Percentiles rank a stretch among this genome's conserved stretches.
These are phyloP conservation scores for Trametes cingulata DNA, from an alignment of 768 basidiomycete genomes.

Conservation along the genomic window DNA sequence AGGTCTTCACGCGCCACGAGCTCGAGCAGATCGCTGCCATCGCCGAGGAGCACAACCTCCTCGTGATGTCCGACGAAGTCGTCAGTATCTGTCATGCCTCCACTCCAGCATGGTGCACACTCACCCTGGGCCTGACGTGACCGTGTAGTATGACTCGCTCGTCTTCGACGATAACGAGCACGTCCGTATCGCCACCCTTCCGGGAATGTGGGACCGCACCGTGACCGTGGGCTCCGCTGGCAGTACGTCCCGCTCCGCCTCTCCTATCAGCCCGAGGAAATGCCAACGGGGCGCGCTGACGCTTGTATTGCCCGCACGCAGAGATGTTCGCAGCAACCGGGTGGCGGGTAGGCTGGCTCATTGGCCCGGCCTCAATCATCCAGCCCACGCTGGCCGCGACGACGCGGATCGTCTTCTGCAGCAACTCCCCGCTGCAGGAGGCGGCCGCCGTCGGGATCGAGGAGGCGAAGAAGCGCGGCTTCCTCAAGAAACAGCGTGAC, in stretches of 20 bases:
- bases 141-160: constrained; percentile 83
- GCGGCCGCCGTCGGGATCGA: constrained; percentile 91
- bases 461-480: constrained; percentile 65
- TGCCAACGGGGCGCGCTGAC: not conserved
- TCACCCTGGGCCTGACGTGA: constrained; percentile 1
- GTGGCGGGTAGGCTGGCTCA: constrained; percentile 97
- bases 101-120: not conserved
- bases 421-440: constrained; percentile 94
- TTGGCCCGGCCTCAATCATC: constrained; percentile 83
- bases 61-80: constrained; percentile 97
- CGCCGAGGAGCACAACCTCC: constrained; percentile 88
- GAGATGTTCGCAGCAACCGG: constrained; percentile 97
- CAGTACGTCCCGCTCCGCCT: constrained; percentile 49
- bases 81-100: not conserved
- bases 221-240: constrained; percentile 96
- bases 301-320: constrained; percentile 32
- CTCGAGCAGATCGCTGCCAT: constrained; percentile 83
- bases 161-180: constrained; percentile 89
- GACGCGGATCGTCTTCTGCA: constrained; percentile 94
- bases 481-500: constrained; percentile 72
- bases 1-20: constrained; percentile 86
- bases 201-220: constrained; percentile 98
- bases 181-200: constrained; percentile 89
- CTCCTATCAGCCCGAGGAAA: not conserved
- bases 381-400: constrained; percentile 85